These are phyloP conservation scores for Rhizoctonia solani DNA, from an alignment of 1,284 basidiomycete genomes.

Conservation along the genomic window DNA sequence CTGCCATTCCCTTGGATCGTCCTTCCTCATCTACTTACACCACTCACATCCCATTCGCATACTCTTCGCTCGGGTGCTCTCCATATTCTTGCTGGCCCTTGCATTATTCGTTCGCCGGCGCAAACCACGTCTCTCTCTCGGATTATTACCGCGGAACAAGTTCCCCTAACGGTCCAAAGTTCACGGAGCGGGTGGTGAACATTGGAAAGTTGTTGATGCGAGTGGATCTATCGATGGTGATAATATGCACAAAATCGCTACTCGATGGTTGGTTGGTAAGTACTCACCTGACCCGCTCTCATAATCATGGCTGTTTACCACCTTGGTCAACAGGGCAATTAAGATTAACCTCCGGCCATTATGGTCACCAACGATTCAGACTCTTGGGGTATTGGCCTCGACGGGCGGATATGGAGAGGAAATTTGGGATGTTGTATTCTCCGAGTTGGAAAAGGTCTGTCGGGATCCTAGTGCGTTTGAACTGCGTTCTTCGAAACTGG, in stretches of 20 bases:
- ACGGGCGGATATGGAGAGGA: conserved; percentile 62
- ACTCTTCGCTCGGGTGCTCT: conserved; percentile 39
- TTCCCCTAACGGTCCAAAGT: conserved; percentile 73
- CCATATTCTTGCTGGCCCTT: conserved; percentile 46
- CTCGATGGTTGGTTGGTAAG: conserved; percentile 67
- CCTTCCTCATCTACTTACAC: conserved; percentile 20
- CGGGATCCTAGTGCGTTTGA: neutral
- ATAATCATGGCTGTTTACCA: no score
- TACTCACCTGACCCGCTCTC: conserved; percentile 43
- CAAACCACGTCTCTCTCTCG: conserved; percentile 58
- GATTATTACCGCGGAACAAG: conserved; percentile 73
- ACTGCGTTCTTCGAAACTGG: conserved; percentile 35
- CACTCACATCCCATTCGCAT: conserved; percentile 15
- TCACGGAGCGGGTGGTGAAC: conserved; percentile 79
- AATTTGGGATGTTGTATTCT: conserved; percentile 74
- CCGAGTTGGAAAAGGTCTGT: conserved; percentile 55
- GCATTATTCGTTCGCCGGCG: neutral
- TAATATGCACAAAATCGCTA: conserved; percentile 57
- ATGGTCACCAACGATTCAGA: conserved; percentile 79
- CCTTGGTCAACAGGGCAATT: conserved; percentile 87
- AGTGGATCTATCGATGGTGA: conserved; percentile 50
- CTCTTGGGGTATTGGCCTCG: conserved; percentile 59
- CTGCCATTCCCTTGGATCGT: neutral
- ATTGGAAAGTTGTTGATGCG: conserved; percentile 51
- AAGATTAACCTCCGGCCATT: conserved; percentile 88